These are phyloP conservation scores for Piper longum DNA, from an alignment of 164 flowering plant species.

Conservation along the genomic window DNA sequence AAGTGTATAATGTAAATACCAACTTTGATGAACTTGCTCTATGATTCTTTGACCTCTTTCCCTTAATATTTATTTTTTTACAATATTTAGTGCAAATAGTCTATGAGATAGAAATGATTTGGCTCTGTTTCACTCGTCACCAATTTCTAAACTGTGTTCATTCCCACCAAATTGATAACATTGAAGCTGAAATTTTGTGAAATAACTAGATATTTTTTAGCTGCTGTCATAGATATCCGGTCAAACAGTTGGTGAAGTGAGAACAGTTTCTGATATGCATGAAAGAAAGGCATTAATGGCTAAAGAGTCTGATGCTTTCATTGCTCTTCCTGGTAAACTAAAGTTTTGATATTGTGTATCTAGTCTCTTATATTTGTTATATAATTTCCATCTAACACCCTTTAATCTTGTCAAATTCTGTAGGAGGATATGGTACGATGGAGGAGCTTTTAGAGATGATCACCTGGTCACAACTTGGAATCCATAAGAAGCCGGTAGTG, in stretches of 20 bases:
- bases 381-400: not conserved
- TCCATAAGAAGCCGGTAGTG: constrained; percentile 72
- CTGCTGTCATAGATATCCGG: constrained; percentile 62
- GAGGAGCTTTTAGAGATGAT: constrained; percentile 86
- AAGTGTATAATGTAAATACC: too few species aligned
- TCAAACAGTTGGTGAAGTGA: constrained; percentile 69
- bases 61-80: too few species aligned
- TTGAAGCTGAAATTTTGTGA: too few species aligned
- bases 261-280: constrained; percentile 69
- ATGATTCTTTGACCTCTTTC: too few species aligned
- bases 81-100: too few species aligned
- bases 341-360: not conserved
- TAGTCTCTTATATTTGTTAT: too few species aligned
- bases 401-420: not conserved
- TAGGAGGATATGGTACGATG: constrained; percentile 97
- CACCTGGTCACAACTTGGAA: constrained; percentile 93
- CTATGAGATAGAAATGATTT: too few species aligned
- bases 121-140: too few species aligned
- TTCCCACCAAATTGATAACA: too few species aligned
- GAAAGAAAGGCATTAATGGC: constrained; percentile 90
- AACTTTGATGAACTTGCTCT: too few species aligned
- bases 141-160: too few species aligned
- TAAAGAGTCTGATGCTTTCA: constrained; percentile 69
- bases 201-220: too few species aligned
- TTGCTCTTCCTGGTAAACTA: constrained; percentile 81